Conservation (phyloP, 192 early-diverging fungal species). For the Chytriomyces hyalinus region DNA sequence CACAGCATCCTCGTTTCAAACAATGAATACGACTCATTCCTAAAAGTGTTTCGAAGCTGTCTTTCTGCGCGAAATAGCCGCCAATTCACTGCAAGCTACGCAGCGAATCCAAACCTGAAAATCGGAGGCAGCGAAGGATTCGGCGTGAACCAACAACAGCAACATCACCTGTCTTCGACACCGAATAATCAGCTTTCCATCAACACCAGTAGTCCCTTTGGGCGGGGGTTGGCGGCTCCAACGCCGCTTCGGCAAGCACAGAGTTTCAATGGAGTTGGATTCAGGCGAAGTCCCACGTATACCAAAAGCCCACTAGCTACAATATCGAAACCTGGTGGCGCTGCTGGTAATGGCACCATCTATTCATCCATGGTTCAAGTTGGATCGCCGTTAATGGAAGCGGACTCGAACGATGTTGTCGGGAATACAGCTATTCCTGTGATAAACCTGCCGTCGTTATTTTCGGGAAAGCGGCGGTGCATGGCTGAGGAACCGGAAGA, state of each 20-base stretch:
- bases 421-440: background rate
- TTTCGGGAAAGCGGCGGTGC: background rate
- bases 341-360: background rate
- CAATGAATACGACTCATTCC: constrained; percentile 7
- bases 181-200: background rate
- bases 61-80: background rate
- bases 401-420: background rate
- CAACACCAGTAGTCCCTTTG: too few species aligned
- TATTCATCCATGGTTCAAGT: background rate
- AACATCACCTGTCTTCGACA: background rate
- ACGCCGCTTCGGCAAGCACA: background rate
- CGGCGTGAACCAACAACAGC: background rate
- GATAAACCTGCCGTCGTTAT: background rate
- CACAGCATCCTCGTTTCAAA: background rate
- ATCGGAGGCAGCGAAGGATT: background rate
- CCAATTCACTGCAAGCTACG: background rate
- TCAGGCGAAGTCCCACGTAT: background rate
- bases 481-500: background rate
- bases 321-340: background rate
- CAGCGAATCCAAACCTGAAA: constrained; percentile 2
- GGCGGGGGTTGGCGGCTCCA: background rate
- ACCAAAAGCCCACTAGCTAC: background rate
- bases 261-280: background rate
- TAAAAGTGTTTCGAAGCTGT: constrained; percentile 11
- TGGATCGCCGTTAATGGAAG: background rate